phyloP scores from a whole-genome alignment of 2,329 filamentous ascomycete genomes.

The Bipolaris cookei region DNA sequence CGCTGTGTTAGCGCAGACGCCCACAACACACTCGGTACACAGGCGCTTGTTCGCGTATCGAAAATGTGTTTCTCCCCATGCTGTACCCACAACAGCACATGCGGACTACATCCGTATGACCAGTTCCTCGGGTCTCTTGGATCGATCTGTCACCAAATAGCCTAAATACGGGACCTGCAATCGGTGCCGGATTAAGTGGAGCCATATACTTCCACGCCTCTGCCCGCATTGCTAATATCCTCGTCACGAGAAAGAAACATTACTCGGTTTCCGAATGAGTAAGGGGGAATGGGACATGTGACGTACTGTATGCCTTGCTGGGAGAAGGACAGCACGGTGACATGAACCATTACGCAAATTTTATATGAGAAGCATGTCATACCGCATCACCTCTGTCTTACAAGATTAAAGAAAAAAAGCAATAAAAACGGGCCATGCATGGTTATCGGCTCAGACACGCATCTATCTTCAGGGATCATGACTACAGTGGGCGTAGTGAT shows the following conservation, averaged over 20 bases:
- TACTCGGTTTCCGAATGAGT: not conserved
- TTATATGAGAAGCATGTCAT: not conserved
- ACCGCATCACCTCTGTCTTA: not conserved
- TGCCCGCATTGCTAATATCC: not conserved
- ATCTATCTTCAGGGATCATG: not conserved
- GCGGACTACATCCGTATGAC: not conserved
- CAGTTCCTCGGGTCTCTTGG: not conserved
- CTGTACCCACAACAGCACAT: not conserved
- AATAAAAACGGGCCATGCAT: not conserved
- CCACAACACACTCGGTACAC: not conserved
- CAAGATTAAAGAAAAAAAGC: not conserved
- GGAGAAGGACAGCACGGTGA: not conserved
- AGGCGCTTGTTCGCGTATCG: constrained; percentile 5
- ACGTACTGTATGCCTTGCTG: not conserved
- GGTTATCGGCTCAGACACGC: not conserved
- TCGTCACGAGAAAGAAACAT: not conserved
- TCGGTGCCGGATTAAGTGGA: not conserved
- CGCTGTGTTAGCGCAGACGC: not conserved
- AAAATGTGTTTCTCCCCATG: not conserved
- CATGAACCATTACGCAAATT: not conserved
- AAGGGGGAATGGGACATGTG: not conserved
- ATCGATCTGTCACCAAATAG: not conserved
- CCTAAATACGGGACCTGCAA: not conserved
- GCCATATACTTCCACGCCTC: not conserved
- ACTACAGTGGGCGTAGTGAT: not conserved